Evolutionary conservation across 2,329 filamentous ascomycete species (phyloP), one percentile per base, ranked within the genome.

Genomic region (Pleurostoma richardsiae): DNA sequence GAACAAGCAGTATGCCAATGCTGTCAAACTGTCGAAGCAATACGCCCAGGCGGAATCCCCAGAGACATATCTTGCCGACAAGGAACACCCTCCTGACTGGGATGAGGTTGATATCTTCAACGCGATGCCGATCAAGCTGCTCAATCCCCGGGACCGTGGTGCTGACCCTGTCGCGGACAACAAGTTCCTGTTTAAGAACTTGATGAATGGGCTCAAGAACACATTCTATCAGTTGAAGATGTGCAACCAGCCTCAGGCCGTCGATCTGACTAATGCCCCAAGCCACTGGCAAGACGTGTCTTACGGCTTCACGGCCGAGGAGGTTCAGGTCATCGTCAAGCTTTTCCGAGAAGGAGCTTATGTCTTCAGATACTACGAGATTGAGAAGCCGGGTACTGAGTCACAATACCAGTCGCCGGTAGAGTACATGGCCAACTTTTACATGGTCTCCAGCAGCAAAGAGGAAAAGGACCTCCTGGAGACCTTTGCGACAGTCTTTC

Each of bases 71-170:
- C 80, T 96, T 45, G 88, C 90, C 1, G 88, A 95, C 46, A 85
- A 86, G 61, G 83, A 92, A 30, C 72, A 81, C 30, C 82, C 82
- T 4, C 94, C 94, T 1, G 90, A 96, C 52, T 99, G 94, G 90
- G 95, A 99, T 58, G 91, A 97, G 66, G 92, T 94, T 39, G 95
- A 99, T 65, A 96, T 99, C 42, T 99, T 97, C 69, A 88, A 82
- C 40, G 94, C 94, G 3, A 94, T 92, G 60, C 95, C 94, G 0
- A 97, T 99, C 69, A 96, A 95, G 69, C 94, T 90, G 0, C 88
- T 89, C 0, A 96, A 94, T 58, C 88, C 90, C 6, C 83, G 91
- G 42, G 94, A 99, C 54, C 80, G 92, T 49, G 90, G 86, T 47
- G 85, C 86, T 10, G 91, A 97, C 60, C 92, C 94, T 0, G 90